Base-by-base conservation (phyloP, 106 monocot genomes). In the Iris macrosiphon region DNA sequence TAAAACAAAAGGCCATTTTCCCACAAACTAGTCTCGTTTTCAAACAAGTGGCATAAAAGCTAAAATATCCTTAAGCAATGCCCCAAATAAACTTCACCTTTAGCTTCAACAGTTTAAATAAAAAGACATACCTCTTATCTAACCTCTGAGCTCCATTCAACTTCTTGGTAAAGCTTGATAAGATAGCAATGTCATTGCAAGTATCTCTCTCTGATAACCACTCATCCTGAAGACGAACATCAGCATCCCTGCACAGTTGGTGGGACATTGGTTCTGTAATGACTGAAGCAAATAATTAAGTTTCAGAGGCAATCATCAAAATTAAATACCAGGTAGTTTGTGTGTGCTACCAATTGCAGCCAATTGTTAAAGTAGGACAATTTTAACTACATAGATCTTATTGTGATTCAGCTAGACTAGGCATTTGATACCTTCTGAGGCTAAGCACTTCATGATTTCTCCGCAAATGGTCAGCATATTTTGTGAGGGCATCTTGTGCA, bases 401-500 rank as follows among this genome's bases (percentile, higher is more conserved):
- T n/a, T n/a, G n/a, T n/a, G n/a, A n/a, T n/a, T n/a, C n/a, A n/a
- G n/a, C n/a, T n/a, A n/a, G 52, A 17, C 57, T 27, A 41, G 4
- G 25, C 10, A 31, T 44, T 16, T 40, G 5, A 25, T 75, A 96
- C 96, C 96, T 96, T 44, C 86, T 77, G 27, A 96, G 60, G 60
- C 86, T 72, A 53, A 96, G 90, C 33, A 96, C 86, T 47, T 86
- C 49, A 62, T 83, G 79, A 65, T 90, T 90, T 60, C 49, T 82
- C 62, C 96, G 50, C 52, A 96, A 49, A 72, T 80, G 81, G 75
- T 98, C 98, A 65, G 79, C 90, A 76, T 98, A 61, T 33, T 73
- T 86, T 2, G 62, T 87, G 35, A 98, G 87, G 52, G 87, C 87
- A 75, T 98, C 75, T 59, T 98, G 98, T 14, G 79, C 90, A 73